Evolutionary conservation across 768 basidiomycete genomes (phyloP).

Genomic region (Cyclocybe aegerita): DNA sequence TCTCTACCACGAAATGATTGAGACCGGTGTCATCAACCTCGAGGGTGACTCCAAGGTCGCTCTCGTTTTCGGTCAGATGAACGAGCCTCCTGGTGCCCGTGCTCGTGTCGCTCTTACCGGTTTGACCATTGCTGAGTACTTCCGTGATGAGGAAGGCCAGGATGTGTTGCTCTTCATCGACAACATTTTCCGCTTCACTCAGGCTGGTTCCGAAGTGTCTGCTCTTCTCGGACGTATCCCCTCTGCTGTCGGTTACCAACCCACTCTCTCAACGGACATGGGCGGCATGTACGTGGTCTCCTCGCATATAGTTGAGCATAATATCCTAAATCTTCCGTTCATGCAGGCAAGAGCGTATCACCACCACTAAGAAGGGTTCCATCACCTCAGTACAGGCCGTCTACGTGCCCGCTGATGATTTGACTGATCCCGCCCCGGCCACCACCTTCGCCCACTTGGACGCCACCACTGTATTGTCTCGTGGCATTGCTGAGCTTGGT

Average conservation of each 20-base stretch:
- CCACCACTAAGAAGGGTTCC: slow-evolving; percentile 99
- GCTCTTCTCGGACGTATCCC: slow-evolving; percentile 99
- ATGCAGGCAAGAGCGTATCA: slow-evolving; percentile 96
- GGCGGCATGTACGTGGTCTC: slow-evolving; percentile 84
- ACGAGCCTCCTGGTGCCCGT: slow-evolving; percentile 99
- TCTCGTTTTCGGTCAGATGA: slow-evolving; percentile 99
- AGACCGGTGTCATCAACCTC: slow-evolving; percentile 99
- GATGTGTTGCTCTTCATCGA: slow-evolving; percentile 99
- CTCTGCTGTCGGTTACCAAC: slow-evolving; percentile 99
- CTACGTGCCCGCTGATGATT: slow-evolving; percentile 99
- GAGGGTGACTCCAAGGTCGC: slow-evolving; percentile 99
- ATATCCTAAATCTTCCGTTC: slow-evolving; percentile 7
- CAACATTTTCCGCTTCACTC: slow-evolving; percentile 99
- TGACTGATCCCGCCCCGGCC: slow-evolving; percentile 99
- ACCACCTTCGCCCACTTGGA: slow-evolving; percentile 99
- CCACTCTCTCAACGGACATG: slow-evolving; percentile 99
- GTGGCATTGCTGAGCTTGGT: slow-evolving; percentile 98
- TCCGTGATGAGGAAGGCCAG: slow-evolving; percentile 99
- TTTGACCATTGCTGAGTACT: slow-evolving; percentile 99
- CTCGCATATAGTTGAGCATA: background rate
- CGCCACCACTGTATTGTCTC: slow-evolving; percentile 98
- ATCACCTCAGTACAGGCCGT: slow-evolving; percentile 99
- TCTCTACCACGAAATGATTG: slow-evolving; percentile 99
- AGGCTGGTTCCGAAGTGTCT: slow-evolving; percentile 99
- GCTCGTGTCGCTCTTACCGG: slow-evolving; percentile 99